Evolutionary conservation across 768 basidiomycete species (phyloP).

Genomic region (Auriscalpium orientale): DNA sequence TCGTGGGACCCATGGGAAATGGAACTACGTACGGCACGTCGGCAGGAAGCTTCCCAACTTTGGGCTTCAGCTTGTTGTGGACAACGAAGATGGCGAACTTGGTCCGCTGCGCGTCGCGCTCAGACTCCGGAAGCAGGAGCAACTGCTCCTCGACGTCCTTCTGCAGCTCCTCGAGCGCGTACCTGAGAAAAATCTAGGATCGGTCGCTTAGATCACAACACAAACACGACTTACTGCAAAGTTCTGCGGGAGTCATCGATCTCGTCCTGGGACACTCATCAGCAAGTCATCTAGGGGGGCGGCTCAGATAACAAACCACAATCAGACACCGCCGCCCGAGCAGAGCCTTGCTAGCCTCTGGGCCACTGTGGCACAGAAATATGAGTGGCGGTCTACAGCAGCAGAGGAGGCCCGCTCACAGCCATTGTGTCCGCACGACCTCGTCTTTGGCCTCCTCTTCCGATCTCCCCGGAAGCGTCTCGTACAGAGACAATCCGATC

Average conservation of each 20-base stretch:
- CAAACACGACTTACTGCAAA: slow-evolving; percentile 49
- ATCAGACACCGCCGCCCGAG: slow-evolving; percentile 79
- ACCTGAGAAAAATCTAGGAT: slow-evolving; percentile 37
- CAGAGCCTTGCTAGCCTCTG: slow-evolving; percentile 58
- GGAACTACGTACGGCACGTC: slow-evolving; percentile 47
- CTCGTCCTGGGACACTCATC: slow-evolving; percentile 53
- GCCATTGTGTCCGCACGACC: slow-evolving; percentile 94
- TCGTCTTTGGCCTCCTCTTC: slow-evolving; percentile 72
- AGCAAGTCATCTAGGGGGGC: background rate
- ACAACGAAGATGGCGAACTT: slow-evolving; percentile 92
- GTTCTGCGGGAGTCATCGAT: slow-evolving; percentile 88
- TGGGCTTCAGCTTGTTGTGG: slow-evolving; percentile 88
- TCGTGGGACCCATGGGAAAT: slow-evolving; percentile 6
- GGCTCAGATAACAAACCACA: slow-evolving; percentile 46
- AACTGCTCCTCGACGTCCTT: slow-evolving; percentile 80
- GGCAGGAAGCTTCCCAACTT: slow-evolving; percentile 66
- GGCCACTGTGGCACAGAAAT: slow-evolving; percentile 36
- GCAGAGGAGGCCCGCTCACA: slow-evolving; percentile 42
- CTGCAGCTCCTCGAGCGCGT: slow-evolving; percentile 82
- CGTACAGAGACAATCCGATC: slow-evolving; percentile 93
- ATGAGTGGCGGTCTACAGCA: background rate
- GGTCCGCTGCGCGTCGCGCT: slow-evolving; percentile 64
- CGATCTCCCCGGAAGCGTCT: slow-evolving; percentile 71
- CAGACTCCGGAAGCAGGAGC: slow-evolving; percentile 54
- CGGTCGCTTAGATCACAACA: no score